These are phyloP conservation scores for Schwanniomyces yamadae DNA, from an alignment of 805 yeast genomes.

Conservation along the genomic window DNA sequence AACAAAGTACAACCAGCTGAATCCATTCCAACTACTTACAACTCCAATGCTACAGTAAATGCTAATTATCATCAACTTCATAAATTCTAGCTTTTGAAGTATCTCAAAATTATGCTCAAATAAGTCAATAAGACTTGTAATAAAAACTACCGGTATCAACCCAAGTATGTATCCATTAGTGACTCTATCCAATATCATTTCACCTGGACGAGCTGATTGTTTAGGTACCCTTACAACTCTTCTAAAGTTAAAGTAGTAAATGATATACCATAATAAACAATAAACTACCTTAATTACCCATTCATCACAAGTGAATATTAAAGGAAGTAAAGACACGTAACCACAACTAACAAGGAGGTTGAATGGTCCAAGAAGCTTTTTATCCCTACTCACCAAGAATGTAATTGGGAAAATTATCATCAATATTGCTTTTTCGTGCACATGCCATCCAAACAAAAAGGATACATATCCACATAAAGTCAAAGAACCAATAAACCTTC, in stretches of 20 bases:
- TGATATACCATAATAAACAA: slow-evolving; percentile 82
- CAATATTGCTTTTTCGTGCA: slow-evolving; percentile 96
- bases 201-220: slow-evolving; percentile 19
- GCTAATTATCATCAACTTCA: slow-evolving; percentile 78
- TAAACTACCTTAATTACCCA: slow-evolving; percentile 72
- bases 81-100: slow-evolving; percentile 64
- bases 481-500: slow-evolving; percentile 77
- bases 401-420: slow-evolving; percentile 85
- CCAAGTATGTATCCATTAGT: slow-evolving; percentile 66
- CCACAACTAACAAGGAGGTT: slow-evolving; percentile 75
- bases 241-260: slow-evolving; percentile 69
- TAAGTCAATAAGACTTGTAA: slow-evolving; percentile 46
- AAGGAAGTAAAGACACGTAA: slow-evolving; percentile 83
- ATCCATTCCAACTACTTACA: slow-evolving; percentile 81
- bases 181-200: slow-evolving; percentile 61
- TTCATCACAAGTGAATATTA: slow-evolving; percentile 77
- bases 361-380: slow-evolving; percentile 69
- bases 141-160: slow-evolving; percentile 58
- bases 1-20: slow-evolving; percentile 84
- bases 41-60: slow-evolving; percentile 87
- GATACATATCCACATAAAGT: slow-evolving; percentile 90
- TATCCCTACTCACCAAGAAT: slow-evolving; percentile 68
- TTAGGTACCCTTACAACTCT: slow-evolving; percentile 64
- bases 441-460: slow-evolving; percentile 97
- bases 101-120: slow-evolving; percentile 54